A percentile compares a stretch with the other conserved stretches of the same genome.
Conservation (phyloP, 208 protist species). For the Phytomonas sp. region DNA sequence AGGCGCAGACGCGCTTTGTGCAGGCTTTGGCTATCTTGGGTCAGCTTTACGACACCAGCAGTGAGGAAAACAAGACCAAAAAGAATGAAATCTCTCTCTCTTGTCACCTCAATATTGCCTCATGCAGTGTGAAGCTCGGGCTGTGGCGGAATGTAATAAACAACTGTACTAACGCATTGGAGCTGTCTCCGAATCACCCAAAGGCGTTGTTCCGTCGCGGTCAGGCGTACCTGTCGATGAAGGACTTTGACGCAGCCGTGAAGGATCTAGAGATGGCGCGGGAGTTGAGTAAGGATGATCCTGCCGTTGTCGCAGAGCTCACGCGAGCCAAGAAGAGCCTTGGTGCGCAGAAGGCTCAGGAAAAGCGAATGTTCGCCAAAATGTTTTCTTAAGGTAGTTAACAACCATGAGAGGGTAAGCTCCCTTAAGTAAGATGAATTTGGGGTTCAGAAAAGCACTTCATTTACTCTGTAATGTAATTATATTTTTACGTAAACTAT, state of each 20-base stretch:
- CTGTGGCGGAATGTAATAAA: constrained; percentile 56
- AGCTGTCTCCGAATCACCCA: constrained; percentile 33
- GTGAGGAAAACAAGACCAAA: constrained; percentile 39
- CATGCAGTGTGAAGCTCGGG: constrained; percentile 54
- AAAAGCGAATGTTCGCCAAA: constrained; percentile 64
- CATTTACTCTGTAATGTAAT: not conserved
- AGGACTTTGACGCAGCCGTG: constrained; percentile 44
- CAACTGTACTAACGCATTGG: constrained; percentile 56
- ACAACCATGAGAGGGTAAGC: not conserved
- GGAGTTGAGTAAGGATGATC: constrained; percentile 28
- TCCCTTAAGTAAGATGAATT: not conserved
- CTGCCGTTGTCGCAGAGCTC: constrained; percentile 42
- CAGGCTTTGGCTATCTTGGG: constrained; percentile 55
- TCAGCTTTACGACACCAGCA: constrained; percentile 55
- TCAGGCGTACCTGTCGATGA: constrained; percentile 37
- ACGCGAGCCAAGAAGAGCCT: constrained; percentile 17
- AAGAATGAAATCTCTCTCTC: constrained; percentile 53
- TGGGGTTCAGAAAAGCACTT: not conserved
- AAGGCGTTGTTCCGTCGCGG: constrained; percentile 71
- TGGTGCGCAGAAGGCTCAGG: constrained; percentile 34
- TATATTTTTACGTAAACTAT: not conserved
- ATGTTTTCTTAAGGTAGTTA: constrained; percentile 35
- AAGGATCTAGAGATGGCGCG: constrained; percentile 37
- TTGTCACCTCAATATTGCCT: constrained; percentile 78
- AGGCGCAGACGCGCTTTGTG: constrained; percentile 67